These are phyloP conservation scores for Diacronema lutheri DNA, from an alignment of 78 protist genomes.

Conservation along the genomic window DNA sequence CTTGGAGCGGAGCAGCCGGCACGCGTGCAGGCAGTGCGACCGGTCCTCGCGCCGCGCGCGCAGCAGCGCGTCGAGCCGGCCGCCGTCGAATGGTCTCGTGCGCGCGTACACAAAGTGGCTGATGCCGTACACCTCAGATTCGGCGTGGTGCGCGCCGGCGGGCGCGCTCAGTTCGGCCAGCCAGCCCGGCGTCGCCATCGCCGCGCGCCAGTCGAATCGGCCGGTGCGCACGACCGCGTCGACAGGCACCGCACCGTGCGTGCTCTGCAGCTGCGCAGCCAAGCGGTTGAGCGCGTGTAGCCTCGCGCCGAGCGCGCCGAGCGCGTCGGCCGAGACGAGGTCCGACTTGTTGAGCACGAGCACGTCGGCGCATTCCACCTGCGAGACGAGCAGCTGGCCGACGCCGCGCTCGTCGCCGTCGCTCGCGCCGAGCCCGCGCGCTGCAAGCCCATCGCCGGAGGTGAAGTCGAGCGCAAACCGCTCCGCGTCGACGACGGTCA, in stretches of 20 bases:
- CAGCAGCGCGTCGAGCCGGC: not conserved
- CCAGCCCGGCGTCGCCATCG: not conserved
- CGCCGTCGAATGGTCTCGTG: constrained; percentile 74
- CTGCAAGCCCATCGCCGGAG: not conserved
- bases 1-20: constrained; percentile 24
- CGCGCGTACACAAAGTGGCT: constrained; percentile 49
- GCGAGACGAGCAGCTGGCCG: not conserved
- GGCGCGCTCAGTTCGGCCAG: not conserved
- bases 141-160: not conserved
- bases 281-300: not conserved
- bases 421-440: not conserved
- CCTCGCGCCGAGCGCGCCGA: not conserved
- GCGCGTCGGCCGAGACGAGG: not conserved
- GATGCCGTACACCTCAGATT: constrained; percentile 52
- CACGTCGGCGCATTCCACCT: constrained; percentile 1
- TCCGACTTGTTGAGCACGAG: not conserved
- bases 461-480: not conserved
- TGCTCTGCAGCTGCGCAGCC: not conserved
- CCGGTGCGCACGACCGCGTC: not conserved
- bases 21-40: not conserved
- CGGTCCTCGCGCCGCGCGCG: not conserved
- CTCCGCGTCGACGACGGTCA: not conserved
- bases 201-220: not conserved
- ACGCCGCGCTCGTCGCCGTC: not conserved
- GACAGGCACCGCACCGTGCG: not conserved